Conservation (phyloP, 1,284 basidiomycete genomes). For the Afroboletus lepidellus region DNA sequence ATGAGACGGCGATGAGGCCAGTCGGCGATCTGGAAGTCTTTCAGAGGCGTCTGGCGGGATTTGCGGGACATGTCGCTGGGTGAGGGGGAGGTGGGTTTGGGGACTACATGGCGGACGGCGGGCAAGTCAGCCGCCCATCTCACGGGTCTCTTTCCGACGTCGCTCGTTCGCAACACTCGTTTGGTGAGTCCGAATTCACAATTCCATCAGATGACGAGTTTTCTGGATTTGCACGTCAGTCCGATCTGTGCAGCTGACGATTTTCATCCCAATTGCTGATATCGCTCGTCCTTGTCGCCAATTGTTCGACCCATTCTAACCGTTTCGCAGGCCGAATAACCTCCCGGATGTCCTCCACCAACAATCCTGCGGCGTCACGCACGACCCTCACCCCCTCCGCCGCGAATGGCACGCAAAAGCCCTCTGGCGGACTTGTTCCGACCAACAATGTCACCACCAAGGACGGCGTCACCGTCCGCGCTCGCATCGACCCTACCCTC, state of each 20-base stretch:
- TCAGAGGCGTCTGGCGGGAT: slow-evolving; percentile 10
- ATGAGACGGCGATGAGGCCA: slow-evolving; percentile 16
- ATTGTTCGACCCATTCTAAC: slow-evolving; percentile 8
- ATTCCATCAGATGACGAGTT: slow-evolving; percentile 34
- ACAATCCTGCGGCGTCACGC: slow-evolving; percentile 35
- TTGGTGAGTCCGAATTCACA: slow-evolving; percentile 19
- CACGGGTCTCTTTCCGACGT: too few relatives aligned
- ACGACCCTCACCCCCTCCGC: slow-evolving; percentile 26
- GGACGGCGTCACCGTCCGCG: slow-evolving; percentile 70
- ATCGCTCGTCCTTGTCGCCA: background rate
- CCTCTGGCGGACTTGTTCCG: slow-evolving; percentile 53
- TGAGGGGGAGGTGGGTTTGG: background rate
- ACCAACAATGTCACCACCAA: slow-evolving; percentile 78
- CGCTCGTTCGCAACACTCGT: slow-evolving; percentile 2
- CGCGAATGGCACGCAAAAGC: slow-evolving; percentile 44
- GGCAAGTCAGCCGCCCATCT: slow-evolving; percentile 22
- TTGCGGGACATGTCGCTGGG: slow-evolving; percentile 11
- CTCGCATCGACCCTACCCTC: slow-evolving; percentile 77
- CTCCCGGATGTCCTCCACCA: slow-evolving; percentile 21
- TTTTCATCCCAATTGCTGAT: slow-evolving; percentile 40
- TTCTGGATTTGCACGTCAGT: slow-evolving; percentile 55
- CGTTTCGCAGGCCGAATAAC: background rate
- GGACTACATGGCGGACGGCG: slow-evolving; percentile 5
- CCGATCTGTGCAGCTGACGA: slow-evolving; percentile 42
- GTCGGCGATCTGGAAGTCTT: slow-evolving; percentile 15